Conservation (phyloP, 148 eudicot species). For the Heliamphora exappendiculata region DNA sequence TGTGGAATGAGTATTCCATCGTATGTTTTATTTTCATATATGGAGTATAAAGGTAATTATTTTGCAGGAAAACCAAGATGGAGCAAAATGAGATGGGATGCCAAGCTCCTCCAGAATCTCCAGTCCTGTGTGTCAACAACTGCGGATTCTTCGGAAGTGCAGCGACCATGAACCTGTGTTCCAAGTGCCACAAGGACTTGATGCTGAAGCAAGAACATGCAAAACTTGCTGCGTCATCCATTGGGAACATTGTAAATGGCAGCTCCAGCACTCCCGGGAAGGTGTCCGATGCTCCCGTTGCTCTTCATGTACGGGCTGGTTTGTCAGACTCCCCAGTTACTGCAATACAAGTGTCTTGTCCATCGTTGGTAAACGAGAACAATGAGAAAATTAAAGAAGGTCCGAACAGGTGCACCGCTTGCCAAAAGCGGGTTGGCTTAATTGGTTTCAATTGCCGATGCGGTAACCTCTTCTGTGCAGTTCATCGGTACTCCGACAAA, state of each 20-base stretch:
- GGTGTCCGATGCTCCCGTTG: background rate
- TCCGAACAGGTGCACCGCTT: background rate
- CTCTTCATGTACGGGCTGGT: background rate
- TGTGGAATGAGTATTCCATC: no score
- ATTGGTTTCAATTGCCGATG: background rate
- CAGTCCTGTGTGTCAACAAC: background rate
- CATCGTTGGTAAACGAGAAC: background rate
- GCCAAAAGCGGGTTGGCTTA: background rate
- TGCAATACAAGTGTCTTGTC: background rate
- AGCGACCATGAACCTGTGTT: background rate
- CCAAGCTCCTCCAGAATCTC: background rate
- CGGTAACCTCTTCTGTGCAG: background rate
- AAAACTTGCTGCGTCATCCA: background rate
- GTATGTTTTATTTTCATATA: no score
- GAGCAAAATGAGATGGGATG: background rate
- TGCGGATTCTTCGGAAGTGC: constrained; percentile 1
- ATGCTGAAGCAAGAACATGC: background rate
- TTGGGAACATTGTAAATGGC: background rate
- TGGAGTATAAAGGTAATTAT: no score
- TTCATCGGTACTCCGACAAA: background rate
- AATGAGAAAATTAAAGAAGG: background rate
- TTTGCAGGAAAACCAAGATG: no score
- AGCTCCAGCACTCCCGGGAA: background rate
- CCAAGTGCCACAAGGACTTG: constrained; percentile 4
- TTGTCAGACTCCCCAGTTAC: background rate